Conservation (phyloP, 2,329 filamentous ascomycete species). For the Elsinoe necatrix region DNA sequence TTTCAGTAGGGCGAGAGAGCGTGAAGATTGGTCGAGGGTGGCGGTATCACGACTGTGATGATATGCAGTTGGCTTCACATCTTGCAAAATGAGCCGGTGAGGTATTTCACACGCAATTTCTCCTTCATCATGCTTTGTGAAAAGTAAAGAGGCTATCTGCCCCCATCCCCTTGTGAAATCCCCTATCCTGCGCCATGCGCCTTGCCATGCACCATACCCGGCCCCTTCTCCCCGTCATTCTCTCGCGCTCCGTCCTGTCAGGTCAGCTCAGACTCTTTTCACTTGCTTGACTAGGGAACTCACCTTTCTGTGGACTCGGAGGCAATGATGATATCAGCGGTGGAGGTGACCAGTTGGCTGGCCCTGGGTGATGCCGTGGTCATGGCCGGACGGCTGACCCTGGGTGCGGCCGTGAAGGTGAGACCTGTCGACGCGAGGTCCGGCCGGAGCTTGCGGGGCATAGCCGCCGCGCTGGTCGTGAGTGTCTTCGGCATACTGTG, state of each 20-base stretch:
- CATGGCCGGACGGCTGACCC: background rate
- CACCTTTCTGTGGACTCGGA: background rate
- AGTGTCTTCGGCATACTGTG: background rate
- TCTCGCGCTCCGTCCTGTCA: background rate
- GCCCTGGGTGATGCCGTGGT: background rate
- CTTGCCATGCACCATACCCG: background rate
- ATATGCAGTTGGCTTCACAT: background rate
- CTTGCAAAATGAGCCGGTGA: background rate
- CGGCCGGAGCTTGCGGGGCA: background rate
- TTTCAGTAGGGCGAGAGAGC: constrained; percentile 22
- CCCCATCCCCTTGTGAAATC: background rate
- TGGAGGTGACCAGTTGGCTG: background rate
- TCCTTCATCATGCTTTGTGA: background rate
- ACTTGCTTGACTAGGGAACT: background rate
- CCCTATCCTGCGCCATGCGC: background rate
- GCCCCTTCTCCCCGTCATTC: background rate
- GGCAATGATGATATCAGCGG: background rate
- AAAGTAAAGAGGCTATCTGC: background rate
- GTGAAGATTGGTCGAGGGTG: background rate
- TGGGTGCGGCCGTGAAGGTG: constrained; percentile 4
- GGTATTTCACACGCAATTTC: background rate
- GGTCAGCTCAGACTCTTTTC: background rate
- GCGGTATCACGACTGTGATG: constrained; percentile 5
- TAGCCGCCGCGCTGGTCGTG: background rate
- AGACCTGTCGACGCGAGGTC: background rate